phyloP scores from a whole-genome alignment of 2,329 filamentous ascomycete genomes.

The Rhynchosporium agropyri region DNA sequence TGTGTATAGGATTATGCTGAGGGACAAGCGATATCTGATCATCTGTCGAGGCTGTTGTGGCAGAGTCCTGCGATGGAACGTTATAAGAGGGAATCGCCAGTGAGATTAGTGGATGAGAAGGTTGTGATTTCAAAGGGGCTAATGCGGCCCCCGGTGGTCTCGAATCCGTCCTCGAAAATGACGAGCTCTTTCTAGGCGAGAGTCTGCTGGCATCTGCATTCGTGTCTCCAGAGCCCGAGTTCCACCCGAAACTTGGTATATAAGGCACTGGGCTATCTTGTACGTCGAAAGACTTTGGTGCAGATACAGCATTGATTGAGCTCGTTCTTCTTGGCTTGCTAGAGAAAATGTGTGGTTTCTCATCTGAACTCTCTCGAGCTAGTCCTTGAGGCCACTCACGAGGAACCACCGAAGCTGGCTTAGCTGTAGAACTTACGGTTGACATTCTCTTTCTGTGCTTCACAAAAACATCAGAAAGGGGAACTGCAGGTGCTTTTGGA shows the following conservation, averaged over 20 bases:
- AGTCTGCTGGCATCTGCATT: not conserved
- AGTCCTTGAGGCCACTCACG: conserved; percentile 38
- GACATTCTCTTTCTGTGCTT: conserved; percentile 30
- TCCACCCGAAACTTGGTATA: conserved; percentile 37
- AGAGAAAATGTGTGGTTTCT: conserved; percentile 29
- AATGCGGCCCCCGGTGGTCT: not conserved
- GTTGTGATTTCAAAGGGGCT: conserved; percentile 1
- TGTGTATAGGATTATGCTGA: not conserved
- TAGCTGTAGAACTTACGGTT: conserved; percentile 15
- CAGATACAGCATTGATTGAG: conserved; percentile 27
- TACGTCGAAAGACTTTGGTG: conserved; percentile 8
- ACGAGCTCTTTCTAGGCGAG: not conserved
- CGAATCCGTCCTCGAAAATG: not conserved
- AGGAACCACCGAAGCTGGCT: conserved; percentile 30
- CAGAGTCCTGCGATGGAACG: not conserved
- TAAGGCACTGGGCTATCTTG: conserved; percentile 21
- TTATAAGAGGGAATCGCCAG: not conserved
- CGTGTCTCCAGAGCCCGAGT: conserved; percentile 11
- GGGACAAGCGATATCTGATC: not conserved
- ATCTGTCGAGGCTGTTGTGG: conserved; percentile 1
- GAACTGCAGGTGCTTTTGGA: conserved; percentile 52
- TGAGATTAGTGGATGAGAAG: not conserved
- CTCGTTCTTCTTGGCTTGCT: conserved; percentile 31
- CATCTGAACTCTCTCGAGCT: conserved; percentile 28
- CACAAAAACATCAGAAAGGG: conserved; percentile 45